A percentile compares a stretch with the other conserved stretches of the same genome.
Evolutionary conservation across 345 rosid species (phyloP).

Genomic region (Corchorus capsularis): DNA sequence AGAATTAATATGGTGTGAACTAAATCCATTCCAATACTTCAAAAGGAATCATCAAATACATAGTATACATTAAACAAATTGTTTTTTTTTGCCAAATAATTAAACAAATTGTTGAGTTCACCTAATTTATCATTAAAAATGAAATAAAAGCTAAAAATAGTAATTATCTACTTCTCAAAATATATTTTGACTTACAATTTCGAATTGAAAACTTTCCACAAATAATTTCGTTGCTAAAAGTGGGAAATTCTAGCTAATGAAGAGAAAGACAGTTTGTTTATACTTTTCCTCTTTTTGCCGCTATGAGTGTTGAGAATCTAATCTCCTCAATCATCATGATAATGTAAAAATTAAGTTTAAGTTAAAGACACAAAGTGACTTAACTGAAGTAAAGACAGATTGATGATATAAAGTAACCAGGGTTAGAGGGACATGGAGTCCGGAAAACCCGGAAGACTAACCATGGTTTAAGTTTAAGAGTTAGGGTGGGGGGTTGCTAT

Average conservation of each 20-base stretch:
- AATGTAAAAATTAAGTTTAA: slow-evolving; percentile 3
- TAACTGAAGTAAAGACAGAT: slow-evolving; percentile 1
- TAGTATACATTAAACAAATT: too few species aligned
- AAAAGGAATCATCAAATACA: too few species aligned
- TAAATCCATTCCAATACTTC: too few species aligned
- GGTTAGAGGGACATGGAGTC: slow-evolving; percentile 30
- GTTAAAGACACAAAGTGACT: neutral
- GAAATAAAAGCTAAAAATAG: neutral
- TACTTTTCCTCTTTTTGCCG: neutral
- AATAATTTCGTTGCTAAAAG: neutral
- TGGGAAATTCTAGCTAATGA: neutral
- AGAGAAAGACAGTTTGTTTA: neutral
- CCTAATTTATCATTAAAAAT: too few species aligned
- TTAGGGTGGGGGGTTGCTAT: slow-evolving; percentile 25
- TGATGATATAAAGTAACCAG: slow-evolving; percentile 74
- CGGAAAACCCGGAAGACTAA: slow-evolving; percentile 42
- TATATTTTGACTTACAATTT: neutral
- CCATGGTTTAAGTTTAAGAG: slow-evolving; percentile 48
- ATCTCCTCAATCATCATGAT: neutral
- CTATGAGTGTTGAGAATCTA: neutral
- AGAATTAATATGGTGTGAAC: too few species aligned
- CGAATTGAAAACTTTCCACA: neutral
- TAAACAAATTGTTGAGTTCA: too few species aligned
- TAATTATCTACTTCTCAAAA: neutral
- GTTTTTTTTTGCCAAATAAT: too few species aligned